These are phyloP conservation scores for Botrytis porri DNA, from an alignment of 2,329 filamentous ascomycete genomes.

Conservation along the genomic window DNA sequence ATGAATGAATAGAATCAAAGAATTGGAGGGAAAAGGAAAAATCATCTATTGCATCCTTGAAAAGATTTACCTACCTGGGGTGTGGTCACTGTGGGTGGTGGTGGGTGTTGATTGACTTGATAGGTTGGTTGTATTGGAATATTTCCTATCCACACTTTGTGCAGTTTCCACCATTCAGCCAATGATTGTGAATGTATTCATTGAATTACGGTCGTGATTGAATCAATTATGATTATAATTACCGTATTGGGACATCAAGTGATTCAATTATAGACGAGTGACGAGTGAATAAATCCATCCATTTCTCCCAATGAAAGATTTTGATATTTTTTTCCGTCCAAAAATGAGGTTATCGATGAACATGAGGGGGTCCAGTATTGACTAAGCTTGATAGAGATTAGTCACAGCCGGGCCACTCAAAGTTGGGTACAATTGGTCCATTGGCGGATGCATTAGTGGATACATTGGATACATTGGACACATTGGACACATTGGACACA, in stretches of 20 bases:
- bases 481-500: no score
- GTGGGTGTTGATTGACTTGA: neutral
- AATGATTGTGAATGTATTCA: neutral
- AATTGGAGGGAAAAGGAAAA: neutral
- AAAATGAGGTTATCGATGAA: conserved; percentile 14
- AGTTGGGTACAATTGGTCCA: neutral
- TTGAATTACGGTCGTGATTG: neutral
- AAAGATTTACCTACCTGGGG: neutral
- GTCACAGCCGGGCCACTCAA: neutral
- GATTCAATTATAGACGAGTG: neutral
- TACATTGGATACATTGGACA: no score
- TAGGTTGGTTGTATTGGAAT: neutral
- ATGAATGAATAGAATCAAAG: neutral
- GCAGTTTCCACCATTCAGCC: neutral
- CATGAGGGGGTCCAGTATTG: neutral
- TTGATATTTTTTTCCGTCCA: neutral
- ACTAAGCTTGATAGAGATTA: neutral
- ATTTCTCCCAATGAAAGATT: neutral
- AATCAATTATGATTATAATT: neutral
- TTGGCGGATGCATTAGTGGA: neutral
- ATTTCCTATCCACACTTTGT: neutral
- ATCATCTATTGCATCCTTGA: neutral
- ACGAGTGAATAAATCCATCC: neutral
- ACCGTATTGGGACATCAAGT: neutral
- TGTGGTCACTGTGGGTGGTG: no score